Percentiles rank a stretch among this genome's conserved stretches.
Evolutionary conservation across 108 stramenopile genomes (phyloP).

Genomic region (Pseudonitzschia pungens): DNA sequence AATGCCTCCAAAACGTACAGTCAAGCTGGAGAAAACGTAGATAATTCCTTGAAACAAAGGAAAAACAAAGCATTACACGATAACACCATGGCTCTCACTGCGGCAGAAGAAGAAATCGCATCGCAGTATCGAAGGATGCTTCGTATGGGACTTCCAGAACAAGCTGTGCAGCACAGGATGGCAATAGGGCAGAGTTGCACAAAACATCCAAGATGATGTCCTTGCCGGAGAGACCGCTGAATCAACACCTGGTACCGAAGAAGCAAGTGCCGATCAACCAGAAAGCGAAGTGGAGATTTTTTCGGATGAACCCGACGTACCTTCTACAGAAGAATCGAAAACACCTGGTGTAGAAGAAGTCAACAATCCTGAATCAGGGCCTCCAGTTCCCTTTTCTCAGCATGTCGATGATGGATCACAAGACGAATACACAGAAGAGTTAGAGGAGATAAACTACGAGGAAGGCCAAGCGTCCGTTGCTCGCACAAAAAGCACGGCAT

Average conservation of each 20-base stretch:
- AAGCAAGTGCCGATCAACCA: not conserved
- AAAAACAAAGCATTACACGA: not conserved
- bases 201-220: slow-evolving; percentile 25
- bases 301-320: not conserved
- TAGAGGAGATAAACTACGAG: not conserved
- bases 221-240: slow-evolving; percentile 1
- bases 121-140: slow-evolving; percentile 20
- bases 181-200: slow-evolving; percentile 12
- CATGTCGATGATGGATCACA: too few relatives aligned
- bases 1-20: not conserved
- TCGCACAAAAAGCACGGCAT: not conserved
- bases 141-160: slow-evolving; percentile 28
- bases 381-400: not conserved
- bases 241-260: not conserved
- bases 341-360: not conserved
- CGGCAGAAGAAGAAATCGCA: slow-evolving; percentile 24
- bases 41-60: not conserved
- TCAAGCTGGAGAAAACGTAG: not conserved
- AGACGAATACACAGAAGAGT: not conserved
- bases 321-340: not conserved
- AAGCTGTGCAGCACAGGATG: slow-evolving; percentile 28
- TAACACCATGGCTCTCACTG: slow-evolving; percentile 5
- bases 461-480: not conserved
- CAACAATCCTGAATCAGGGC: not conserved
- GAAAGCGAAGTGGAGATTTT: not conserved